These are phyloP conservation scores for Helianthus tuberosus DNA, from an alignment of 129 eudicot species.

Conservation along the genomic window DNA sequence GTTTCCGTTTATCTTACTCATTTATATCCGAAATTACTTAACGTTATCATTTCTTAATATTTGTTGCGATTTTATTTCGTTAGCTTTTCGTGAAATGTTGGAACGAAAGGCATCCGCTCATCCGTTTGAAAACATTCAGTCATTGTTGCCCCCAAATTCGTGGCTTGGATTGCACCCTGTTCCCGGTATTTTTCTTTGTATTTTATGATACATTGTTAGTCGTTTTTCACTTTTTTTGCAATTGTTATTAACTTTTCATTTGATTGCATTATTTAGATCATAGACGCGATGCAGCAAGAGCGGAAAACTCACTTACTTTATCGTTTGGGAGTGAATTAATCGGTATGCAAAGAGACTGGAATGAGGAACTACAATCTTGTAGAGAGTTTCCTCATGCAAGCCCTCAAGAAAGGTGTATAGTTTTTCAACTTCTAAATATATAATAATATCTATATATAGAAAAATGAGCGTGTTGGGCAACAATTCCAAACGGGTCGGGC, in stretches of 20 bases:
- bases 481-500: no score
- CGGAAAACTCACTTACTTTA: constrained; percentile 84
- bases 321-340: constrained; percentile 98
- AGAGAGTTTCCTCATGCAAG: constrained; percentile 92
- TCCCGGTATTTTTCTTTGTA: constrained; percentile 59
- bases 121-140: constrained; percentile 99
- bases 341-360: constrained; percentile 99
- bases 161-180: constrained; percentile 92
- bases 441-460: background rate
- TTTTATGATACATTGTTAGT: background rate
- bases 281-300: constrained; percentile 96
- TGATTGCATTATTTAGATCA: constrained; percentile 57
- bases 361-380: constrained; percentile 96
- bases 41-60: background rate
- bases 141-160: constrained; percentile 85
- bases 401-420: constrained; percentile 81
- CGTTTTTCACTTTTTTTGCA: background rate
- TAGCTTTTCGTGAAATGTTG: constrained; percentile 94
- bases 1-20: constrained; percentile 31
- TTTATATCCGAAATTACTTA: background rate
- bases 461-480: background rate
- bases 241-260: constrained; percentile 1
- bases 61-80: constrained; percentile 10
- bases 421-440: background rate
- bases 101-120: constrained; percentile 91